phyloP scores from a whole-genome alignment of 805 yeast species.

The Wickerhamiella spandovensis region DNA sequence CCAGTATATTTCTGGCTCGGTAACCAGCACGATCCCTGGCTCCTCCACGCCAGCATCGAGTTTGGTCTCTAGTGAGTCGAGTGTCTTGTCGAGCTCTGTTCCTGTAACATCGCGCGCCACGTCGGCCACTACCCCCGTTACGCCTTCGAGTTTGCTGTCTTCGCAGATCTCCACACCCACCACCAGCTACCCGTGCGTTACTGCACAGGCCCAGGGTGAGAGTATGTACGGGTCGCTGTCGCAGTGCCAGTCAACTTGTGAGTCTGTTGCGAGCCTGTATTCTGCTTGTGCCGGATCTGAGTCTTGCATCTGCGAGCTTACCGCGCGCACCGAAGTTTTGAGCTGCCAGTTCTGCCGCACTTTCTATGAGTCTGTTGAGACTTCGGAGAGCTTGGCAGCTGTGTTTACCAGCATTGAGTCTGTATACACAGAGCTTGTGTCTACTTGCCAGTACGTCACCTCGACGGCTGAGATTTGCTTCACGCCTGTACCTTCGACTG shows the following conservation, averaged over 20 bases:
- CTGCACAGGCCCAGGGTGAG: background rate
- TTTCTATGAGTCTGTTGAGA: background rate
- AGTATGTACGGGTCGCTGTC: background rate
- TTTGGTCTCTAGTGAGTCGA: background rate
- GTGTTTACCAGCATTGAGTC: conserved; percentile 4
- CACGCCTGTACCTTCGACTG: background rate
- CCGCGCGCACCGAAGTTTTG: background rate
- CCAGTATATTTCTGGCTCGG: background rate
- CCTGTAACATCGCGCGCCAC: background rate
- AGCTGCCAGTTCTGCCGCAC: background rate
- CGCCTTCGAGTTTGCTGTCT: background rate
- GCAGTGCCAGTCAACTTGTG: background rate
- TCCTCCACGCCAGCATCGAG: background rate
- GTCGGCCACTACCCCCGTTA: background rate
- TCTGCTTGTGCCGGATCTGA: background rate
- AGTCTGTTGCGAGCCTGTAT: background rate
- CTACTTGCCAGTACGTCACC: conserved; percentile 6
- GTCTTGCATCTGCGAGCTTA: background rate
- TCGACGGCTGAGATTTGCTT: conserved; percentile 7
- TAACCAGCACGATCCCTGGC: background rate
- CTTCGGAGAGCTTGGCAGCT: background rate
- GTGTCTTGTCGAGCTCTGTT: background rate
- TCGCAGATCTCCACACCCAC: background rate
- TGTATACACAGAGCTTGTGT: conserved; percentile 4
- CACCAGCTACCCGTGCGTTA: background rate